Percentiles rank a stretch among this genome's conserved stretches.
phyloP scores from a whole-genome alignment of 306 rosid genomes.

The Potentilla sterilis region DNA sequence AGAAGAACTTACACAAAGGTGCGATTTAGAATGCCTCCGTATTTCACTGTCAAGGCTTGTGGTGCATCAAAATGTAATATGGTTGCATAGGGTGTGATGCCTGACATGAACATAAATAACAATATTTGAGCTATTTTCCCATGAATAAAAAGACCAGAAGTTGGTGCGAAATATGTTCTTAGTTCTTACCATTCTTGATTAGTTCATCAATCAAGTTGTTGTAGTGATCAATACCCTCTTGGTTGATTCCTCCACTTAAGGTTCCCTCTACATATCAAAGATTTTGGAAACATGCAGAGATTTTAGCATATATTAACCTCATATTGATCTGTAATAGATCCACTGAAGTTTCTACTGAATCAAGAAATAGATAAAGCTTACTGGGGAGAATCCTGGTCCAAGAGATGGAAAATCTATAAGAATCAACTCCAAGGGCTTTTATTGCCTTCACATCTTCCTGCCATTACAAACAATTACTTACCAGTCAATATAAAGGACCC shows the following conservation, averaged over 20 bases:
- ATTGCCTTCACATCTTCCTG: constrained; percentile 13
- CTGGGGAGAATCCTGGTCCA: constrained; percentile 25
- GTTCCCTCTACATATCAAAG: not conserved
- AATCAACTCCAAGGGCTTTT: constrained; percentile 24
- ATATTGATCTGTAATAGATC: not conserved
- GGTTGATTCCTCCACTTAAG: constrained; percentile 23
- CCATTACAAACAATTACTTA: not conserved
- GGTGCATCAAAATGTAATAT: constrained; percentile 24
- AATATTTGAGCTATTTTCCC: not conserved
- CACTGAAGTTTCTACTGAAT: not conserved
- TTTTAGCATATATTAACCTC: not conserved
- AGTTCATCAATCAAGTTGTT: constrained; percentile 19
- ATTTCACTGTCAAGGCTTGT: constrained; percentile 19
- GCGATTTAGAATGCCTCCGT: constrained; percentile 17
- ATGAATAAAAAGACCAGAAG: too few relatives aligned
- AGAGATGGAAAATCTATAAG: constrained; percentile 24
- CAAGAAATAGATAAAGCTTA: not conserved
- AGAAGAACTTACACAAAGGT: constrained; percentile 4
- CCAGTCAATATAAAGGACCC: not conserved
- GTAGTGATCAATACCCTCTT: constrained; percentile 24
- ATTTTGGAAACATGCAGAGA: not conserved
- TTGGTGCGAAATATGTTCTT: too few relatives aligned
- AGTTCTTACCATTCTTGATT: constrained; percentile 14
- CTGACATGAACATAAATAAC: not conserved
- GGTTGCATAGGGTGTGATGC: constrained; percentile 26